phyloP scores from a whole-genome alignment of 139 green algal species.

The Chlamydomonas sp. region DNA sequence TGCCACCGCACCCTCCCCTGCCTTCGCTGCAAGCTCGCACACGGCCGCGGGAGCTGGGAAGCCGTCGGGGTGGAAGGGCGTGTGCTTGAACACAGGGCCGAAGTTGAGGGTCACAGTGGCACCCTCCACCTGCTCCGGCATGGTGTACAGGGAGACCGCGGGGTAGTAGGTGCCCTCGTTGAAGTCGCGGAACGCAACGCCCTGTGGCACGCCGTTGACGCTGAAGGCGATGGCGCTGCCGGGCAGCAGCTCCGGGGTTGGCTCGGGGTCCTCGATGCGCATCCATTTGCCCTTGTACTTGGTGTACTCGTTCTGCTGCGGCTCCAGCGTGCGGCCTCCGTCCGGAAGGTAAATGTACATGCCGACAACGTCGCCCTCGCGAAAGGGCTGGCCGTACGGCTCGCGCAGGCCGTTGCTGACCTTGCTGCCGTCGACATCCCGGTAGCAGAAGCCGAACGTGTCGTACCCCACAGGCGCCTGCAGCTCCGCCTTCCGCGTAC shows the following conservation, averaged over 20 bases:
- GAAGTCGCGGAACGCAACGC: constrained; percentile 72
- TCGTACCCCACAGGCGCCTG: constrained; percentile 89
- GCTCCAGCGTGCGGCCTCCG: constrained; percentile 55
- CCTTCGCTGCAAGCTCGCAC: constrained; percentile 9
- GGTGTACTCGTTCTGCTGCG: constrained; percentile 43
- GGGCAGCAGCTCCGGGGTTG: constrained; percentile 45
- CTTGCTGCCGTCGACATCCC: constrained; percentile 81
- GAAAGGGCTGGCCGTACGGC: constrained; percentile 58
- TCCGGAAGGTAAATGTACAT: constrained; percentile 78
- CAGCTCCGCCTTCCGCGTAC: constrained; percentile 78
- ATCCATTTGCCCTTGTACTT: constrained; percentile 61
- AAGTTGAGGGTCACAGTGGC: constrained; percentile 84
- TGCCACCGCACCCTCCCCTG: not conserved
- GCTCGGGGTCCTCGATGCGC: constrained; percentile 56
- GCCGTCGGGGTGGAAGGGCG: constrained; percentile 22
- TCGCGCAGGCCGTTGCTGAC: constrained; percentile 63
- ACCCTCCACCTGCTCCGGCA: constrained; percentile 63
- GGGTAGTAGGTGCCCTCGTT: constrained; percentile 88
- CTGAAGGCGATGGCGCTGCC: constrained; percentile 77
- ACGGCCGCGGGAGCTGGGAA: constrained; percentile 24
- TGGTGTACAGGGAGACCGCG: constrained; percentile 80
- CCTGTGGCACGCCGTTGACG: constrained; percentile 78
- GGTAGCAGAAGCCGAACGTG: constrained; percentile 73
- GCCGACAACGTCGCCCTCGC: constrained; percentile 65
- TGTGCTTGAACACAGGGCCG: constrained; percentile 63